These are phyloP conservation scores for Russula sp. DNA, from an alignment of 768 basidiomycete species.

Conservation along the genomic window DNA sequence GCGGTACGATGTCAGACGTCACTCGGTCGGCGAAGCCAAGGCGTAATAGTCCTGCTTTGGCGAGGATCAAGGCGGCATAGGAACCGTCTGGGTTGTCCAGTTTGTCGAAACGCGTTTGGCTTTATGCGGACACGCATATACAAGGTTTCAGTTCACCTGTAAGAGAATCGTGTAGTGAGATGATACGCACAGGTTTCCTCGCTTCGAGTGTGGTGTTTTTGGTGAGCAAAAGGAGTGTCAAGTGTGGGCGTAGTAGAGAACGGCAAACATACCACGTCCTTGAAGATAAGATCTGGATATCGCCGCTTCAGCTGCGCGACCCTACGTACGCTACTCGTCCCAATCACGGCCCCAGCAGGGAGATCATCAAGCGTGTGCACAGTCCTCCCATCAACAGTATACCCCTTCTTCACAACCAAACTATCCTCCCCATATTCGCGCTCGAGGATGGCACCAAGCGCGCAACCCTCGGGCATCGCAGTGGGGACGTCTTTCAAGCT, in stretches of 20 bases:
- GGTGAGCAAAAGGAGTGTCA: slow-evolving; percentile 9
- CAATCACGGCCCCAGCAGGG: slow-evolving; percentile 86
- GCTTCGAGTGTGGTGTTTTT: slow-evolving; percentile 44
- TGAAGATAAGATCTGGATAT: slow-evolving; percentile 73
- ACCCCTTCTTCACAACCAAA: slow-evolving; percentile 77
- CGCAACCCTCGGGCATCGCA: slow-evolving; percentile 75
- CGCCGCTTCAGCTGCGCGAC: slow-evolving; percentile 84
- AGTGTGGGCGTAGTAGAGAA: background rate
- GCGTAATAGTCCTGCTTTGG: slow-evolving; percentile 87
- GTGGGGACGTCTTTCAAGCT: slow-evolving; percentile 94
- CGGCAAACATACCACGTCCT: slow-evolving; percentile 76
- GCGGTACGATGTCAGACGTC: slow-evolving; percentile 68
- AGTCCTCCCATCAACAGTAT: slow-evolving; percentile 31
- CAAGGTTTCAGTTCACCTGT: background rate
- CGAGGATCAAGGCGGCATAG: slow-evolving; percentile 88
- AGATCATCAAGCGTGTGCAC: slow-evolving; percentile 79
- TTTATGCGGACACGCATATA: slow-evolving; percentile 33
- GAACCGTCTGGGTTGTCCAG: slow-evolving; percentile 79
- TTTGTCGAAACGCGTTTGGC: slow-evolving; percentile 88
- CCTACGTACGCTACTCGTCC: slow-evolving; percentile 90
- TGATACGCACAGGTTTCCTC: slow-evolving; percentile 77
- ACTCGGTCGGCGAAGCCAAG: slow-evolving; percentile 71
- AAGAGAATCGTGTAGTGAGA: background rate
- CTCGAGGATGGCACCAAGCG: slow-evolving; percentile 79
- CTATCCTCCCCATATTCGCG: slow-evolving; percentile 89